Evolutionary conservation across 805 yeast genomes (phyloP).

Genomic region (Wickerhamomyces canadensis): DNA sequence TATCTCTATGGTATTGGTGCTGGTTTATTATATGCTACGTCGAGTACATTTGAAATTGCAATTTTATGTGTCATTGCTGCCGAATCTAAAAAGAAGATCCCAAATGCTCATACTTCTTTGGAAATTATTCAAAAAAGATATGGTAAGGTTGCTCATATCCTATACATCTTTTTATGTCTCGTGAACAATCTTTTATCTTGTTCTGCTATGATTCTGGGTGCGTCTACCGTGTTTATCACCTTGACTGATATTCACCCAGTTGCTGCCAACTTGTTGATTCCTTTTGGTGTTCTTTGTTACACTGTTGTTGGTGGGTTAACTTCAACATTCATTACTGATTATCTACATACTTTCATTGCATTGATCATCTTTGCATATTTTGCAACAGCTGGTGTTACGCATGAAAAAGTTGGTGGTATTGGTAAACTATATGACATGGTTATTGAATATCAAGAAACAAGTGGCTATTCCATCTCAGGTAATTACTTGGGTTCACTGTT

Average conservation of each 20-base stretch:
- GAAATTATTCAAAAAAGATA: constrained; percentile 34
- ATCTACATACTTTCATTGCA: constrained; percentile 43
- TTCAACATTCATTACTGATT: constrained; percentile 47
- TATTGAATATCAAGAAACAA: constrained; percentile 26
- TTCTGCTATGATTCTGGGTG: constrained; percentile 37
- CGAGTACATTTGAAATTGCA: constrained; percentile 31
- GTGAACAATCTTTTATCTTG: constrained; percentile 34
- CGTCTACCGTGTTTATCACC: constrained; percentile 35
- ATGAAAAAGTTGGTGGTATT: constrained; percentile 34
- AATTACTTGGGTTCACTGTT: constrained; percentile 20
- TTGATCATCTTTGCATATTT: constrained; percentile 34
- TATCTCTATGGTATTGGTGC: constrained; percentile 40
- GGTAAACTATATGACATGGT: constrained; percentile 38
- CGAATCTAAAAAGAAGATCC: constrained; percentile 35
- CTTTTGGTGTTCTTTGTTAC: constrained; percentile 42
- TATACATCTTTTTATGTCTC: constrained; percentile 30
- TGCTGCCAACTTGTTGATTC: constrained; percentile 40
- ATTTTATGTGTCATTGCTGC: constrained; percentile 33
- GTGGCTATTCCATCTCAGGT: constrained; percentile 27
- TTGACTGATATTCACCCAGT: constrained; percentile 40
- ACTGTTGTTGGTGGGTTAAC: constrained; percentile 46
- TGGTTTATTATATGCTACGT: constrained; percentile 28
- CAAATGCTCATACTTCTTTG: constrained; percentile 36
- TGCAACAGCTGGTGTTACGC: constrained; percentile 25
- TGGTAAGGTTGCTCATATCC: constrained; percentile 31